These are phyloP conservation scores for Apostasia shenzhenica DNA, from an alignment of 106 monocot species.

Conservation along the genomic window DNA sequence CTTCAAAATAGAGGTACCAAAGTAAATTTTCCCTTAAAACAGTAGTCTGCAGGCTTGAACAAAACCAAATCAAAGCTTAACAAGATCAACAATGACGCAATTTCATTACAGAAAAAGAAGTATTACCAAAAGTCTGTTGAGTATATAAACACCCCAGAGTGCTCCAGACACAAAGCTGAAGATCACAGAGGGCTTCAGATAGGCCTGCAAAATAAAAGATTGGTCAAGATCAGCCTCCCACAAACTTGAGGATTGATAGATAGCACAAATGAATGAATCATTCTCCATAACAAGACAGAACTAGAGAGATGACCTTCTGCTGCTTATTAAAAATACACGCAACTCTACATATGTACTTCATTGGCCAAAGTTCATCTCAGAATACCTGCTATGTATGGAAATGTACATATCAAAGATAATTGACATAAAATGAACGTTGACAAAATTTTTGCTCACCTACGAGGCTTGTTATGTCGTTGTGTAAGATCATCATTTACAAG, in stretches of 20 bases:
- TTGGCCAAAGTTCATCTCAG: slow-evolving; percentile 84
- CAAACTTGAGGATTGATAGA: slow-evolving; percentile 2
- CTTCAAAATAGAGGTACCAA: no score
- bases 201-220: slow-evolving; percentile 19
- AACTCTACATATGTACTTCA: slow-evolving; percentile 31
- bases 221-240: no score
- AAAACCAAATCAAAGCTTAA: no score
- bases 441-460: slow-evolving; percentile 42
- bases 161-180: slow-evolving; percentile 38
- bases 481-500: slow-evolving; percentile 63
- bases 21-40: no score
- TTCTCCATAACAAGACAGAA: neutral
- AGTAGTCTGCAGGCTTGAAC: no score
- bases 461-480: slow-evolving; percentile 92
- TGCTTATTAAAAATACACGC: slow-evolving; percentile 35
- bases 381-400: slow-evolving; percentile 37
- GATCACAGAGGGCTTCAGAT: slow-evolving; percentile 26
- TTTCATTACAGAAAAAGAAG: neutral
- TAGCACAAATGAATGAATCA: neutral
- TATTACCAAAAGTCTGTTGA: slow-evolving; percentile 30
- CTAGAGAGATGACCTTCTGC: slow-evolving; percentile 26
- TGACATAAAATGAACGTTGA: neutral
- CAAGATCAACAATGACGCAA: no score
- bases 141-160: slow-evolving; percentile 34
- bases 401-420: neutral